phyloP scores from a whole-genome alignment of 768 basidiomycete species.

The Galerina marginata region DNA sequence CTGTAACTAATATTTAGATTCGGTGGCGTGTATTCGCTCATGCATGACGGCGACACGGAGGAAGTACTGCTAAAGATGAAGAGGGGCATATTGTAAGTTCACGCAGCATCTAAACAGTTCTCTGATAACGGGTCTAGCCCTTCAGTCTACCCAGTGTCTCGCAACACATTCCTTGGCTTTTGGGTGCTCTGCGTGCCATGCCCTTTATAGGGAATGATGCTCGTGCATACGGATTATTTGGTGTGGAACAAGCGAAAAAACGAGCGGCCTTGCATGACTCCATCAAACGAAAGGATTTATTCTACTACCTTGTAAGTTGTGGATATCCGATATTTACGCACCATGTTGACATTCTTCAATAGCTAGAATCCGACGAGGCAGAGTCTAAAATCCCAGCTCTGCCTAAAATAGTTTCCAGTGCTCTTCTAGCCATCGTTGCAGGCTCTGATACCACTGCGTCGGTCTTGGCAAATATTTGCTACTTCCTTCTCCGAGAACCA shows the following conservation, averaged over 20 bases:
- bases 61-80: constrained; percentile 19
- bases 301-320: constrained; percentile 31
- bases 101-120: constrained; percentile 1
- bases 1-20: constrained; percentile 26
- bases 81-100: constrained; percentile 27
- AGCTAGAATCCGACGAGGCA: neutral
- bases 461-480: constrained; percentile 31
- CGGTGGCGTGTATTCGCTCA: constrained; percentile 35
- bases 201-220: constrained; percentile 20
- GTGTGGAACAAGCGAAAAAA: constrained; percentile 27
- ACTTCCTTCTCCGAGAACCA: constrained; percentile 31
- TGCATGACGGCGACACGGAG: constrained; percentile 32
- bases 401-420: constrained; percentile 20
- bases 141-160: constrained; percentile 25
- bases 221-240: constrained; percentile 19
- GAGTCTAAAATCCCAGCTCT: constrained; percentile 12
- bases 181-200: constrained; percentile 9
- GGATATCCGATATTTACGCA: neutral
- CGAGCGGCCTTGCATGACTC: constrained; percentile 17
- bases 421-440: constrained; percentile 35
- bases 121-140: neutral
- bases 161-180: constrained; percentile 28
- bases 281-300: constrained; percentile 29
- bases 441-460: constrained; percentile 38
- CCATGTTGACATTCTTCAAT: neutral